These are phyloP conservation scores for Aspergillus ellipticus DNA, from an alignment of 495 filamentous ascomycete species.

Conservation along the genomic window DNA sequence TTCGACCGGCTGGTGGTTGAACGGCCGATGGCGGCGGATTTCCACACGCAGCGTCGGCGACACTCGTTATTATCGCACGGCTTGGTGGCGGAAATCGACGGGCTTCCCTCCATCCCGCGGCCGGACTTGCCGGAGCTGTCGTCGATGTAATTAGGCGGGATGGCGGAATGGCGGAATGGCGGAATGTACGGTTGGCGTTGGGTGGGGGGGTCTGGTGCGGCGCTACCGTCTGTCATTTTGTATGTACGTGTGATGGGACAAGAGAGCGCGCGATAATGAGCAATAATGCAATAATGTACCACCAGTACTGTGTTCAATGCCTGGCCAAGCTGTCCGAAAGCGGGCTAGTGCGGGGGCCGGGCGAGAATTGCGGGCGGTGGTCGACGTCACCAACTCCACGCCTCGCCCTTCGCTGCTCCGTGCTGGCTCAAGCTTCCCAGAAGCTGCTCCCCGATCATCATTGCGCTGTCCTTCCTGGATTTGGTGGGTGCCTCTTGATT, in stretches of 20 bases:
- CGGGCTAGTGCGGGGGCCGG: conserved; percentile 9
- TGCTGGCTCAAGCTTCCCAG: neutral
- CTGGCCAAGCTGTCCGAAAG: no score
- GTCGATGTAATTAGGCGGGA: conserved; percentile 1
- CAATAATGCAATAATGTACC: neutral
- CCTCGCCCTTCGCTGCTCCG: neutral
- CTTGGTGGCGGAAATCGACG: conserved; percentile 15
- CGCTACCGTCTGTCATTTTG: neutral
- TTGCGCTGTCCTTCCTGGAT: no score
- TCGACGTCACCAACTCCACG: conserved; percentile 11
- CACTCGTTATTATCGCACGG: conserved; percentile 14
- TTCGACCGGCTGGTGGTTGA: conserved; percentile 21
- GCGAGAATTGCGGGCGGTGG: conserved; percentile 5
- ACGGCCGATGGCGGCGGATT: conserved; percentile 9
- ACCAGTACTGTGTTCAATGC: no score
- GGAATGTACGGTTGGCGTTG: neutral
- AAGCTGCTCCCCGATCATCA: no score
- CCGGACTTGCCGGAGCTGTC: conserved; percentile 19
- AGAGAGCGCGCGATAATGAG: neutral
- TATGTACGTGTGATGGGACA: neutral
- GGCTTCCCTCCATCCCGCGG: conserved; percentile 6
- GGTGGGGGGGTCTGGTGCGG: neutral
- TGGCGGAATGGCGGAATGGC: no score
- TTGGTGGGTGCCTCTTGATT: neutral
- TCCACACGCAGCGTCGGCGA: conserved; percentile 10